Base-by-base conservation (phyloP, 768 basidiomycete genomes). In the Lactarius hengduanensis region DNA sequence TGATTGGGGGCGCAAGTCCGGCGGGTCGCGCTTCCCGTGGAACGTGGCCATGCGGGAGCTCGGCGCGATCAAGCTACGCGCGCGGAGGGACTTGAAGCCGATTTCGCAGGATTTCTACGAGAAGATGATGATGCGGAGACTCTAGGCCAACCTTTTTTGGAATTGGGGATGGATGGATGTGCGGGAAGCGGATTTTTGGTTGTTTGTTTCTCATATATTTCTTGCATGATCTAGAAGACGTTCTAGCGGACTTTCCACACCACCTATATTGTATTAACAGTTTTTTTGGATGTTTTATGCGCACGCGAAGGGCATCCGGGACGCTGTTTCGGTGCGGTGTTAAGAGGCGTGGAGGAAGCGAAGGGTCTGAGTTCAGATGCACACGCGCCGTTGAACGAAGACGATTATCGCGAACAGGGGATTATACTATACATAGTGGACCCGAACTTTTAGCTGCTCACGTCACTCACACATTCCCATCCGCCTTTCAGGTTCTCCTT, bases 381-480 rank as follows among this genome's bases (percentile, higher is more conserved):
- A 16, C n/a, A n/a, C 16, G 22, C 3, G 26, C 8, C 34, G 34
- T 59, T 22, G n/a, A 63, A 63, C 32, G 38, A 43, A 30, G 57
- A 34, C 57, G 11, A 58, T 59, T 60, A 32, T 67, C 56, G 50
- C 58, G 28, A 45, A 28, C n/a, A 58, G 62, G 54, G 32, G 16
- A n/a, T 20, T 32, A 58, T 67, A 63, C 66, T 59, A 45, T 60
- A 69, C 60, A 63, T 4, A 4, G 47, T 47, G 58, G n/a, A 41
- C 20, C 34, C 22, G 13, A 56, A 61, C 55, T 78, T 40, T 13
- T 82, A 96, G 74, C 92, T 93, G 67, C 89, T 89, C 85, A 97
- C 88, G 73, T 98, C 95, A 73, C 90, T 95, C 63, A 98, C 93
- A 75, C 95, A 96, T 77, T 98, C 97, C 92, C 96, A 99, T 22